phyloP scores from a whole-genome alignment of 139 green algal genomes.

The Tetradesmus lagerheimii region DNA sequence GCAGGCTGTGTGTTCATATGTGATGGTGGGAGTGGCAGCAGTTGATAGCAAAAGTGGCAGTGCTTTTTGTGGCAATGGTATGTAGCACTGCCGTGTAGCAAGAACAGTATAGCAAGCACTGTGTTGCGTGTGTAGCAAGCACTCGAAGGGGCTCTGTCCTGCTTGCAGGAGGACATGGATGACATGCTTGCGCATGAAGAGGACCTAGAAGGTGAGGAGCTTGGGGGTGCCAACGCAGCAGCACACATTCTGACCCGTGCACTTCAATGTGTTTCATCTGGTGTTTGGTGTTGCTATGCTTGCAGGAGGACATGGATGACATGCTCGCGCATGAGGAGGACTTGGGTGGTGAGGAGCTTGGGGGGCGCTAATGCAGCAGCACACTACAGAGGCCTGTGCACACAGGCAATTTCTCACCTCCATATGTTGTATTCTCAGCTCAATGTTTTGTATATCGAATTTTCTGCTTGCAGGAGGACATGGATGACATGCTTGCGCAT shows the following conservation, averaged over 20 bases:
- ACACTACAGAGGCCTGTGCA: too few species aligned
- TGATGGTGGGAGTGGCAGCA: too few species aligned
- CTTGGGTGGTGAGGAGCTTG: constrained; percentile 42
- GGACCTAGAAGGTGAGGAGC: constrained; percentile 50
- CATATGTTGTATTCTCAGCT: too few species aligned
- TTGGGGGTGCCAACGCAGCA: background rate
- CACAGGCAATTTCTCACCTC: too few species aligned
- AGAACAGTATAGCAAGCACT: too few species aligned
- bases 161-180: background rate
- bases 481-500: constrained; percentile 46
- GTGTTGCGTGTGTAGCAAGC: too few species aligned
- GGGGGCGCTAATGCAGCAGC: background rate
- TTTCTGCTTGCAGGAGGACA: background rate
- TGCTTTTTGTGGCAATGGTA: background rate
- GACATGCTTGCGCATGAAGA: constrained; percentile 62
- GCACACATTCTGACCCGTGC: too few species aligned
- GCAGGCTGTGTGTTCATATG: too few species aligned
- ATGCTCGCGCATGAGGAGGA: constrained; percentile 65
- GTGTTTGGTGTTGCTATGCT: background rate
- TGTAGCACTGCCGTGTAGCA: too few species aligned
- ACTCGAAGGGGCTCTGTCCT: too few species aligned
- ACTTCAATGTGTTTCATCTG: too few species aligned
- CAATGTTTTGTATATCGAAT: too few species aligned
- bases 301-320: background rate
- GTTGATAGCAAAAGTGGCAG: background rate